Evolutionary conservation across 2,329 filamentous ascomycete genomes (phyloP), one percentile per base, ranked within the genome.

Genomic region (Emmonsiellopsis sp.): DNA sequence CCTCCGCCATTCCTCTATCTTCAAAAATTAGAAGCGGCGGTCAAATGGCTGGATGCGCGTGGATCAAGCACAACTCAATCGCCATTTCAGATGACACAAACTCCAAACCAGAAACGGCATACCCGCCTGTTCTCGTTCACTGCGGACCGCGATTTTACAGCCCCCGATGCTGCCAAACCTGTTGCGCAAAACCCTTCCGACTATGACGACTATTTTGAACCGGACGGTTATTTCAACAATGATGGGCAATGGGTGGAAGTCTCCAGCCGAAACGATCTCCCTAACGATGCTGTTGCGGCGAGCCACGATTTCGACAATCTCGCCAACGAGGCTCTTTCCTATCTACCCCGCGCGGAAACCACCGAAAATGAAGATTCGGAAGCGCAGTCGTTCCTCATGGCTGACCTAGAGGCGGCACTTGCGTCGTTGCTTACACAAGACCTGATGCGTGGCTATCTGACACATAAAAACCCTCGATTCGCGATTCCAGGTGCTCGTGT

Each of bases 381-480:
- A 14, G 57, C 57, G 13, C 59, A 60, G 51, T 71, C 57, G 74
- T 84, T 36, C 77, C 81, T 72, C 49, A 66, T 72, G 63, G 62
- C 60, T 11, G 85, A 88, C 60, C 76, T 94, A n/a, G 89, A 95
- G 69, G 83, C 83, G 44, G 83, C 88, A 48, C 78, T 94, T 10
- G 82, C 87, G 0, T 85, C 84, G 9, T 78, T 96, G 10, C 80
- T 94, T 17, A 82, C 86, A 49, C 88, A 95, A 68, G 88, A 87
- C 0, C 74, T 95, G 27, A 76, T 96, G 65, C 83, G 85, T 60
- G 92, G 91, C 1, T 96, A 91, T 63, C 79, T 96, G 32, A 87
- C 87, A 13, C 88, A 94, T 62, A 80, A 80, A 31, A 83, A 84
- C 63, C 79, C 80, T 43, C 84, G 87, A 48, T 90, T 96, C 63